Evolutionary conservation across 1,284 basidiomycete genomes (phyloP).

Genomic region (Cutaneotrichosporon arboriforme): DNA sequence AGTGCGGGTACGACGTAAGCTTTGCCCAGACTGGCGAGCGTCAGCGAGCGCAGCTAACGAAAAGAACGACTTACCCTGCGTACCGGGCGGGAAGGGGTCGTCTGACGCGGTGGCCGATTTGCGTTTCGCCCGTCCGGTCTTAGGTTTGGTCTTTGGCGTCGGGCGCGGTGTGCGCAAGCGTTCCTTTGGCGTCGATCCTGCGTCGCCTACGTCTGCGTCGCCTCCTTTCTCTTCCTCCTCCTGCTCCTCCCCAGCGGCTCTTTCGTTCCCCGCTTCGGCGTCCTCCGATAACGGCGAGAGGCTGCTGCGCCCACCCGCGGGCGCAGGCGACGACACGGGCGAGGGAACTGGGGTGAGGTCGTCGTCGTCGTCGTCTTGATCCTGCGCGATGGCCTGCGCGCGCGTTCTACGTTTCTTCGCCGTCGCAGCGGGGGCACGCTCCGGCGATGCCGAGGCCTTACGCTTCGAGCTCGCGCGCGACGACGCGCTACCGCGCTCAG

Average conservation of each 20-base stretch:
- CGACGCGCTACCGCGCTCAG: background rate
- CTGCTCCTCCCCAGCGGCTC: background rate
- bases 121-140: background rate
- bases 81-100: conserved; percentile 31
- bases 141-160: background rate
- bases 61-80: conserved; percentile 31
- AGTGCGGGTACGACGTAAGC: conserved; percentile 43
- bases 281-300: background rate
- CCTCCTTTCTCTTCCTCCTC: background rate
- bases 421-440: background rate
- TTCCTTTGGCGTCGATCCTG: background rate
- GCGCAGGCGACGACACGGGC: background rate
- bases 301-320: background rate
- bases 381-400: too few relatives aligned
- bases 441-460: background rate
- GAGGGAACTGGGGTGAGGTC: conserved; percentile 15
- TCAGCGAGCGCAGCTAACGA: conserved; percentile 11
- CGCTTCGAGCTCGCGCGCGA: conserved; percentile 12
- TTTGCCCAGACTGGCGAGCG: conserved; percentile 46
- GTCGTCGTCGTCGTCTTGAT: conserved; percentile 48
- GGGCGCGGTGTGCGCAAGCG: background rate
- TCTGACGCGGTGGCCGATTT: background rate
- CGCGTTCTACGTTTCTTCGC: conserved; percentile 18
- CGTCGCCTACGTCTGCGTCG: background rate
- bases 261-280: background rate